Evolutionary conservation across 345 rosid genomes (phyloP).

Genomic region (Fremontodendron californicum): DNA sequence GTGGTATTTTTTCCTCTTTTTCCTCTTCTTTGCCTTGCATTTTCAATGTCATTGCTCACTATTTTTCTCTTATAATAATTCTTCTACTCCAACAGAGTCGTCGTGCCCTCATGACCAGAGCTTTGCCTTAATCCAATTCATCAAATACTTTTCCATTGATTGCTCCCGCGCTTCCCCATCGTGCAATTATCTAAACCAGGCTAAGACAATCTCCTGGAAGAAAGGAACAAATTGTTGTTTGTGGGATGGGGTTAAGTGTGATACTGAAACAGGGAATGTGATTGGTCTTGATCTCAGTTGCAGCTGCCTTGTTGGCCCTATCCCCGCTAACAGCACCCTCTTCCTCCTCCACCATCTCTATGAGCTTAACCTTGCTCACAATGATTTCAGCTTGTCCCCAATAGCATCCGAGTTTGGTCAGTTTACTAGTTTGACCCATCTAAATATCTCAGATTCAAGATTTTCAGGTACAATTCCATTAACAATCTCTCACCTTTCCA

Average conservation of each 20-base stretch:
- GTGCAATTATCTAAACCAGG: neutral
- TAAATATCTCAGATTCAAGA: constrained; percentile 10
- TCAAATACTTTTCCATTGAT: neutral
- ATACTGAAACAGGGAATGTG: constrained; percentile 10
- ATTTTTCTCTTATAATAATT: neutral
- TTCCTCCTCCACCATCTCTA: constrained; percentile 12
- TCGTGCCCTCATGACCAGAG: neutral
- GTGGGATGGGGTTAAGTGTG: constrained; percentile 27
- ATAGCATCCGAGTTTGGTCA: constrained; percentile 15
- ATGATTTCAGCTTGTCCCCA: constrained; percentile 3
- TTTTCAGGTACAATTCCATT: constrained; percentile 11
- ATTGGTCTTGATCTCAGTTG: constrained; percentile 27
- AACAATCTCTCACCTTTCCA: constrained; percentile 13
- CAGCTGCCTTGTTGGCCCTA: neutral
- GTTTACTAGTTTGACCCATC: constrained; percentile 6
- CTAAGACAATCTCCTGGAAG: neutral
- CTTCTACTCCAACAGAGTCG: neutral
- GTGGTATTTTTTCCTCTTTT: neutral
- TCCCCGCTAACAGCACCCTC: neutral
- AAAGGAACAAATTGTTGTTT: constrained; percentile 15
- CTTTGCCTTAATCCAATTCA: neutral
- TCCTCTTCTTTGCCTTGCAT: neutral
- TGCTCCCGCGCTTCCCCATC: neutral
- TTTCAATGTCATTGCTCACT: neutral
- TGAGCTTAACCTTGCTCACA: constrained; percentile 14